A percentile compares a stretch with the other conserved stretches of the same genome.
phyloP scores from a whole-genome alignment of 2,329 filamentous ascomycete genomes.

The Emericellopsis cladophorae region DNA sequence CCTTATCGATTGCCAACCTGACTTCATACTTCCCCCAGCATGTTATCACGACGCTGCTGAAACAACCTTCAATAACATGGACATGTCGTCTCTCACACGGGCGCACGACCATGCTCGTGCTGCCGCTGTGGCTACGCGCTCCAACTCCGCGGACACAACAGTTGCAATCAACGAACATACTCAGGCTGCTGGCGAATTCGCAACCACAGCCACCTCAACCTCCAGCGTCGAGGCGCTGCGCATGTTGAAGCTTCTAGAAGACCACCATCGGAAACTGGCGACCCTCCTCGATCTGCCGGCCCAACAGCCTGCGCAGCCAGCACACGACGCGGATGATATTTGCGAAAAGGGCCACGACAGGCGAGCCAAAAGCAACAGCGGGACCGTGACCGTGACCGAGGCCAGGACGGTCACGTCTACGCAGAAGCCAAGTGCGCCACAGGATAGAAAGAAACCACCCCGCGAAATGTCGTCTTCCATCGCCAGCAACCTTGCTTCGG shows the following conservation, averaged over 20 bases:
- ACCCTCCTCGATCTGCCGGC: slow-evolving; percentile 64
- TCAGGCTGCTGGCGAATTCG: slow-evolving; percentile 77
- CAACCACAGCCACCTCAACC: slow-evolving; percentile 65
- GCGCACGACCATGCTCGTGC: slow-evolving; percentile 84
- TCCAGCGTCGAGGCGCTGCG: slow-evolving; percentile 61
- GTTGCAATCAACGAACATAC: slow-evolving; percentile 82
- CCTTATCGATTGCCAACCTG: too few relatives aligned
- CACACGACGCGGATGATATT: slow-evolving; percentile 13
- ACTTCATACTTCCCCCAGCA: too few relatives aligned
- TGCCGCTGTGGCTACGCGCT: slow-evolving; percentile 65
- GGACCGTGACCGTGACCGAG: not conserved
- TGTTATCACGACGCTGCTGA: too few relatives aligned
- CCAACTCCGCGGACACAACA: slow-evolving; percentile 51
- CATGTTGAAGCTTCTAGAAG: slow-evolving; percentile 72
- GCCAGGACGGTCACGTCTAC: slow-evolving; percentile 6
- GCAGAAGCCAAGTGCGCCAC: slow-evolving; percentile 18
- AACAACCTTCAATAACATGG: slow-evolving; percentile 15
- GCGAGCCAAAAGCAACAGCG: slow-evolving; percentile 10
- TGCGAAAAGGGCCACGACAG: slow-evolving; percentile 4
- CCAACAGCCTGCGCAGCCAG: slow-evolving; percentile 21
- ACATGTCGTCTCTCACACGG: slow-evolving; percentile 32
- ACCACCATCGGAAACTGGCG: slow-evolving; percentile 76
- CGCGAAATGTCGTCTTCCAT: slow-evolving; percentile 72
- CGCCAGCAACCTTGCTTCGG: slow-evolving; percentile 76
- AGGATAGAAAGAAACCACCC: slow-evolving; percentile 38